Base-by-base conservation (phyloP, 2,329 filamentous ascomycete species). In the Endoconidiophora polonica region DNA sequence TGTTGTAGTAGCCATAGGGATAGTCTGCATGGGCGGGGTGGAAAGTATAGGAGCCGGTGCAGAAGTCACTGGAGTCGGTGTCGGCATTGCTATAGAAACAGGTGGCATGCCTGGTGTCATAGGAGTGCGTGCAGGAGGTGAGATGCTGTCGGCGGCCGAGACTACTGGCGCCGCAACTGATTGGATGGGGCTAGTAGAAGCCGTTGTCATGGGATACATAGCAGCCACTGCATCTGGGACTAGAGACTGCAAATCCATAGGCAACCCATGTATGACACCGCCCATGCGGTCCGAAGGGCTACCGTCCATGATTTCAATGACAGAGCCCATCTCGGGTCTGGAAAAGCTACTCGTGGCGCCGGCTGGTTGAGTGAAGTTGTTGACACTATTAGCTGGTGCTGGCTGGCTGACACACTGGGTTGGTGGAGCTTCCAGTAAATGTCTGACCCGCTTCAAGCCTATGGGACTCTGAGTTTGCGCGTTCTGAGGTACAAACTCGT, bases 281-380 rank as follows among this genome's bases (percentile, higher is more conserved):
- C 29, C 29, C 9, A 33, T 7, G 4, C 29, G 29, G 4, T 33
- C 29, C 29, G 29, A 33, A 2, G 66, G 63, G 0, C 72, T 67
- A 1, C 65, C 65, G 50, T 81, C 77, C 36, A 73, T 67, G 10
- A 81, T 66, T 60, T 81, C 77, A 23, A 77, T 79, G 10, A 81
- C 71, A 2, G 72, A 72, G 20, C 69, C 74, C 64, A 69, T 71
- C 53, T 68, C 68, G n/a, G 66, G 64, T 3, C 29, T 41, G 38
- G 24, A 23, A 43, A 23, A 14, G 23, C 65, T 65, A 20, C 65
- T 62, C 47, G 61, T 53, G 3, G 57, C 62, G 39, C 60, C 59
- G 18, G 62, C 59, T 22, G 61, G 57, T 38, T 61, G 55, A 24
- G 56, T 57, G 9, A 33, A 33, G 29, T 12, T 12, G 29, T 33